A percentile compares a stretch with the other conserved stretches of the same genome.
These are phyloP conservation scores for Cryptococcus maquisensis DNA, from an alignment of 1,284 basidiomycete species.

Conservation along the genomic window DNA sequence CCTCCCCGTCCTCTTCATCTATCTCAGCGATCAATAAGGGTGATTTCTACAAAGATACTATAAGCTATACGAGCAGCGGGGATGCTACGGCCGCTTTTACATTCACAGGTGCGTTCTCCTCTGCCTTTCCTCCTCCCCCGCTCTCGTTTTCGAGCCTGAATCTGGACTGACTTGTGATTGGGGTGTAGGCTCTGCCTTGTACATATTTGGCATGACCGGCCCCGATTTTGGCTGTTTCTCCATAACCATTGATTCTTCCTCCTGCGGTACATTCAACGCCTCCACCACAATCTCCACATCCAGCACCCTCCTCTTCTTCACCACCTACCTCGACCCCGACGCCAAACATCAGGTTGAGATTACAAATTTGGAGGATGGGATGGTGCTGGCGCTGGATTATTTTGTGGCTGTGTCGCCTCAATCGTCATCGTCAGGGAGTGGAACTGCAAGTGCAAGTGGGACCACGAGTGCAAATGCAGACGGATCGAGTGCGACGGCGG, in stretches of 20 bases:
- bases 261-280: constrained; percentile 21
- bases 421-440: neutral
- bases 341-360: constrained; percentile 15
- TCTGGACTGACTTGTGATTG: neutral
- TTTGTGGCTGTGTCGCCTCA: constrained; percentile 15
- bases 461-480: neutral
- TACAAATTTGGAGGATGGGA: constrained; percentile 24
- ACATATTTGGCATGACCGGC: constrained; percentile 34
- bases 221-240: constrained; percentile 25
- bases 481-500: constrained; percentile 6
- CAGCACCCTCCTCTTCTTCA: constrained; percentile 26
- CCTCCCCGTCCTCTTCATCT: constrained; percentile 6
- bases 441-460: neutral
- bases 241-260: constrained; percentile 15
- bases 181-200: constrained; percentile 24
- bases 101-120: constrained; percentile 25
- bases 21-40: constrained; percentile 21
- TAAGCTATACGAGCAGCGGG: constrained; percentile 27
- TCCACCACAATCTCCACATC: constrained; percentile 22
- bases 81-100: constrained; percentile 20
- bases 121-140: neutral
- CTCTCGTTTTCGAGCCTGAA: neutral
- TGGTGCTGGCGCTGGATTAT: constrained; percentile 30
- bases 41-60: constrained; percentile 22
- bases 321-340: constrained; percentile 9